Evolutionary conservation across 805 yeast genomes (phyloP).

Genomic region (Starmerella bombi): DNA sequence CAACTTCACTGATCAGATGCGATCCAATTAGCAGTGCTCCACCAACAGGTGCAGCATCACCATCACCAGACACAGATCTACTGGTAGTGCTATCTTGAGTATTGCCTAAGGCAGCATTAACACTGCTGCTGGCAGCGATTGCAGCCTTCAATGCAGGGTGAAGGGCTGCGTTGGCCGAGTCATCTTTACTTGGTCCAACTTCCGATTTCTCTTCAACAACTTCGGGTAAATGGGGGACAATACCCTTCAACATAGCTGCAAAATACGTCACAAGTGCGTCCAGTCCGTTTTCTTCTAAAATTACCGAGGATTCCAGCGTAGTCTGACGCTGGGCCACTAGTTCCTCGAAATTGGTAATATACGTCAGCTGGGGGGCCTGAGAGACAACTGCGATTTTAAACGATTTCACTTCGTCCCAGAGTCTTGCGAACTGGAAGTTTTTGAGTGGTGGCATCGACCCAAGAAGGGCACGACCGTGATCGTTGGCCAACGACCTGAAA

Average conservation of each 20-base stretch:
- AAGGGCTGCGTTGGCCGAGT: not conserved
- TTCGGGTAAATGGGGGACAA: conserved; percentile 4
- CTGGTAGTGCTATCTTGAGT: not conserved
- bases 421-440: conserved; percentile 58
- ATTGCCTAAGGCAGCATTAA: not conserved
- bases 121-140: not conserved
- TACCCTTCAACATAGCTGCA: conserved; percentile 18
- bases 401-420: conserved; percentile 27
- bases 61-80: no score
- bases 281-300: not conserved
- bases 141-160: not conserved
- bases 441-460: conserved; percentile 22
- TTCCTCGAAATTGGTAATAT: conserved; percentile 4
- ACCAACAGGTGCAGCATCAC: not conserved
- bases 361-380: conserved; percentile 3
- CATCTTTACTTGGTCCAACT: not conserved
- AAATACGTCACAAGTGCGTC: conserved; percentile 18
- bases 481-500: conserved; percentile 61
- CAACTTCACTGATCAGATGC: conserved; percentile 14
- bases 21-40: not conserved
- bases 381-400: conserved; percentile 9
- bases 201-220: not conserved
- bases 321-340: conserved; percentile 4
- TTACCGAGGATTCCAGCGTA: not conserved
- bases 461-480: conserved; percentile 36